Evolutionary conservation across 2,329 filamentous ascomycete species (phyloP), one percentile per base, ranked within the genome.

Genomic region (Emericellopsis cladophorae): DNA sequence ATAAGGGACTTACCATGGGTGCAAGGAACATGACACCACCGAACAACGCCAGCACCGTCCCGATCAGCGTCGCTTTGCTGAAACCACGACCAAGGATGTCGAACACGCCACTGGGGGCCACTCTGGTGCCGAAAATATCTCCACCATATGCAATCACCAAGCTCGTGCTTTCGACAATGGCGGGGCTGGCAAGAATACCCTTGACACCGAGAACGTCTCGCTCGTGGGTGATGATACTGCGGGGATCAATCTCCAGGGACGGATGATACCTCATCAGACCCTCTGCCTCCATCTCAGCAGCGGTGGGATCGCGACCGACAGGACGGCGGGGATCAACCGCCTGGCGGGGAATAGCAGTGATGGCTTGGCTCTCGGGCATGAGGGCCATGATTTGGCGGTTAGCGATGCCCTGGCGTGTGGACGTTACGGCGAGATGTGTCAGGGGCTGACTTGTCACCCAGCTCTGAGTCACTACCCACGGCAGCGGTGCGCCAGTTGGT

Each of bases 81-180:
- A 98, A 98, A 3, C 86, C 85, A 62, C 88, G 92, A 46, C 88
- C 92, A 14, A 98, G 66, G 34, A 96, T 78, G 63, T 98, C 92
- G 59, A 98, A 98, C 14, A 84, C 75, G 51, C 84, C 79, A 59
- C 87, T 95, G 1, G 92, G 92, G n/a, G 82, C 77, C 10, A 93
- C 76, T 40, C 88, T 71, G 1, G 88, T 90, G 12, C 84, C 88
- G 49, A 93, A 98, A 2, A 96, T 66, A 57, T 98, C 92, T 12
- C 87, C 59, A 4, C 92, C 92, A 53, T 84, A 95, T 0, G 87
- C 88, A 53, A 95, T 82, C 11, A 98, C 74, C 42, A 96, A 60
- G 52, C 84, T 90, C 1, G 92, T 96, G 62, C 89, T 95, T 66
- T 98, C 92, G 24, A 98, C 73, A 5, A 87, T 60, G 2, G 87